Base-by-base conservation (phyloP, 2,329 filamentous ascomycete genomes). In the Rhynchosporium agropyri region DNA sequence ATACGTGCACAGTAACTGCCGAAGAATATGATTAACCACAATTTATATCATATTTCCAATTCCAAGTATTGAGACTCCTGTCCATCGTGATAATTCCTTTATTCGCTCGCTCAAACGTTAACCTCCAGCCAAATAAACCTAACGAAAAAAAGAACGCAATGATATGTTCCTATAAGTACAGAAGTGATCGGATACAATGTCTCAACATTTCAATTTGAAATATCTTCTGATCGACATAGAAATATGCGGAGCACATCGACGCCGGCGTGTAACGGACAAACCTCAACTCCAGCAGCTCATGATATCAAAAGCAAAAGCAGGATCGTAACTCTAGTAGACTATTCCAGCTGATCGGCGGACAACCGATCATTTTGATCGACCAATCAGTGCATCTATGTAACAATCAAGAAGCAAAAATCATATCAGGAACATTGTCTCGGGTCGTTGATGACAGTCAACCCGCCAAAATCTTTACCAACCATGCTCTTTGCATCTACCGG, bases 401-500 rank as follows among this genome's bases (percentile, higher is more conserved):
- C 3, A 6, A 20, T 20, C 20, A 20, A 20, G 1, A 20, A 20
- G 6, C 7, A n/a, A 55, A 31, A 55, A 56, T 26, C 13, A 56
- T 43, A 43, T 26, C 3, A 33, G 36, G 28, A 26, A 43, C 20
- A 13, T 31, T 45, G 38, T 43, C 40, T 56, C 50, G 29, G 29
- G 26, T 60, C 63, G 46, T 69, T 67, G 20, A 65, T 40, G 15
- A 71, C 66, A 12, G 48, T 68, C n/a, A 70, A 48, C 4, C 66
- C 66, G 3, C 67, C 68, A 45, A 69, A 66, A 51, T 69, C 65
- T 15, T 61, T 58, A 26, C 68, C 68, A 31, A 71, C 70, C 65
- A 69, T 69, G 12, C 57, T 65, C 49, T 43, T 68, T 1, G 69
- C 69, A 62, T 71, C 67, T 20, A 59, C 36, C 15, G 69, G 69